phyloP scores from a whole-genome alignment of 1,284 basidiomycete species.

The Cryptococcus floricola region DNA sequence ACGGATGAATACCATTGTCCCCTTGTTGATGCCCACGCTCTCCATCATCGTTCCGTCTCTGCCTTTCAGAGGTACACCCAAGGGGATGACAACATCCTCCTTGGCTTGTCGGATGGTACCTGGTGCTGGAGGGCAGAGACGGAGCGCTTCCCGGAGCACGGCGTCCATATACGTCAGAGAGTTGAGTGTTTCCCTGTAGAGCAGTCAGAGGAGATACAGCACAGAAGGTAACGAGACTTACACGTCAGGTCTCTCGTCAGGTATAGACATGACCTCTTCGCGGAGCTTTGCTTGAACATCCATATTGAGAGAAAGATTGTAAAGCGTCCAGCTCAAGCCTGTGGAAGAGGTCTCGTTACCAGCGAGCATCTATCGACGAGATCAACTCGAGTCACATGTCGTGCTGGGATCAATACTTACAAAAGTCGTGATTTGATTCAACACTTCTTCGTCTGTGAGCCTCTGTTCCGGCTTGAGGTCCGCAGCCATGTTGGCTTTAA shows the following conservation, averaged over 20 bases:
- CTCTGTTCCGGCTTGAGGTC: constrained; percentile 56
- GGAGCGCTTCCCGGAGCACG: constrained; percentile 64
- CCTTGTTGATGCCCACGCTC: constrained; percentile 35
- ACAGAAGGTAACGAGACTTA: constrained; percentile 16
- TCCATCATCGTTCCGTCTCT: constrained; percentile 47
- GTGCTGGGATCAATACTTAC: constrained; percentile 43
- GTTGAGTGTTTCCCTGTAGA: constrained; percentile 47
- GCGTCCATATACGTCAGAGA: constrained; percentile 58
- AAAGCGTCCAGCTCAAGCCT: constrained; percentile 68
- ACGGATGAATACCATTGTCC: constrained; percentile 43
- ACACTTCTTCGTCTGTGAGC: constrained; percentile 63
- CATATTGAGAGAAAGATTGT: constrained; percentile 58
- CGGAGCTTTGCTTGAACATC: constrained; percentile 60
- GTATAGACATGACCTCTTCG: constrained; percentile 52
- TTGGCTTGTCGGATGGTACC: constrained; percentile 60
- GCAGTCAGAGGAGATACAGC: neutral
- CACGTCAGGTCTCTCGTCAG: constrained; percentile 46
- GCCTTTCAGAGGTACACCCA: constrained; percentile 49
- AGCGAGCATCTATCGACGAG: constrained; percentile 34
- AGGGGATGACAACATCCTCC: constrained; percentile 61
- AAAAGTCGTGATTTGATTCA: constrained; percentile 73
- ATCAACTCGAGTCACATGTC: neutral
- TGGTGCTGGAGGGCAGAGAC: constrained; percentile 63
- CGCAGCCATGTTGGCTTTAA: constrained; percentile 59
- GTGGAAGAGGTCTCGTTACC: constrained; percentile 76